These are phyloP conservation scores for Lasiosphaeris hirsuta DNA, from an alignment of 495 filamentous ascomycete genomes.

Conservation along the genomic window DNA sequence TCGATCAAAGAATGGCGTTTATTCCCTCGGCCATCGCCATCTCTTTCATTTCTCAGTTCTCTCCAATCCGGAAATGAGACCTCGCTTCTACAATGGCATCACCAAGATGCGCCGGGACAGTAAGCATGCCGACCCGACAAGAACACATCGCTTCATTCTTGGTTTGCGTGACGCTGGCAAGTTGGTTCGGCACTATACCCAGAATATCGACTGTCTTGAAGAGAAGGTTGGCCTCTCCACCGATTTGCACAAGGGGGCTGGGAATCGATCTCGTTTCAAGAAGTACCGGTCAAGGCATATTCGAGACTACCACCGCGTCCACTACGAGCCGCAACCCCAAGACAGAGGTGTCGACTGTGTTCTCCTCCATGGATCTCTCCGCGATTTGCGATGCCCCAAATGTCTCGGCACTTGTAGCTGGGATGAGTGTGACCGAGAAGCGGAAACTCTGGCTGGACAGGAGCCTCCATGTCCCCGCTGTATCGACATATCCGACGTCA, in stretches of 20 bases:
- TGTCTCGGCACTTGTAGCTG: constrained; percentile 7
- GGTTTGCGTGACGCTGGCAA: constrained; percentile 11
- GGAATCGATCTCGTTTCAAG: constrained; percentile 12
- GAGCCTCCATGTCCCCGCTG: constrained; percentile 10
- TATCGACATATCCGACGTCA: constrained; percentile 11
- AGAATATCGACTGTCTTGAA: constrained; percentile 20
- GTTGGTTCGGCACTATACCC: constrained; percentile 19
- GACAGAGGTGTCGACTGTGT: constrained; percentile 15
- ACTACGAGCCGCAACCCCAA: constrained; percentile 5
- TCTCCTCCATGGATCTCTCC: constrained; percentile 20
- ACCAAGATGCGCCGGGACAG: constrained; percentile 12
- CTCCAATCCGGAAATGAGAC: constrained; percentile 9
- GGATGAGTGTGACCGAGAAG: constrained; percentile 15
- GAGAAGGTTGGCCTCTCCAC: constrained; percentile 18
- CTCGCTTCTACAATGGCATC: constrained; percentile 15
- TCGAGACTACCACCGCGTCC: too few species aligned
- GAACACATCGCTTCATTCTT: too few species aligned
- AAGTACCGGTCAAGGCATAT: constrained; percentile 6
- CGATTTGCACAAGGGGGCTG: constrained; percentile 12
- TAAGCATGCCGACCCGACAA: constrained; percentile 8
- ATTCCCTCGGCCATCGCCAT: constrained; percentile 10
- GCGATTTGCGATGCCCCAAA: constrained; percentile 13
- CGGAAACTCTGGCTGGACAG: constrained; percentile 10
- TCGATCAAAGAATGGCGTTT: too few species aligned
- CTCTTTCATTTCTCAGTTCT: constrained; percentile 13